Percentiles rank a stretch among this genome's conserved stretches.
Evolutionary conservation across 1,284 basidiomycete species (phyloP).

Genomic region (Megacollybia platyphylla): DNA sequence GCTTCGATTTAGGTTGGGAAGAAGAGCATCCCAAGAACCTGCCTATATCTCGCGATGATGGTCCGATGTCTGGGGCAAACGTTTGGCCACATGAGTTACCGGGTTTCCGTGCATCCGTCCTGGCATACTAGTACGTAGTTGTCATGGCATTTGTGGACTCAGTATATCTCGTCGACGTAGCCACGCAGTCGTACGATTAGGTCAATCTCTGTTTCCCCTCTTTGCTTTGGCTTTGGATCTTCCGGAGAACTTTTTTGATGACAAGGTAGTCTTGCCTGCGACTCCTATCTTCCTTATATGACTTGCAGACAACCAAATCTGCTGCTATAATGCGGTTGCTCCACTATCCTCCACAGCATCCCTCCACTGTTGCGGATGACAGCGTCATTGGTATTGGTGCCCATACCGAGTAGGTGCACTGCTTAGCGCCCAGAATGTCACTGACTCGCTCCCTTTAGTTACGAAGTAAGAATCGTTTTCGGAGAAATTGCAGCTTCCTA

Average conservation of each 20-base stretch:
- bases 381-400: conserved; percentile 73
- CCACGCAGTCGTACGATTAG: conserved; percentile 54
- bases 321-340: conserved; percentile 75
- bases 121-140: conserved; percentile 44
- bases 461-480: neutral
- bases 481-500: neutral
- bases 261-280: conserved; percentile 39
- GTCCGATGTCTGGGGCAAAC: conserved; percentile 48
- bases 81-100: conserved; percentile 46
- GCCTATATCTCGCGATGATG: conserved; percentile 7
- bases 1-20: conserved; percentile 74
- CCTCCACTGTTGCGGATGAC: conserved; percentile 34
- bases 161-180: conserved; percentile 20
- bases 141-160: neutral
- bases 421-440: neutral
- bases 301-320: conserved; percentile 37
- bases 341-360: conserved; percentile 70
- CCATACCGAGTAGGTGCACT: conserved; percentile 52
- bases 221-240: conserved; percentile 78
- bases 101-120: conserved; percentile 34
- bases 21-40: conserved; percentile 13
- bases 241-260: conserved; percentile 67
- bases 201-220: conserved; percentile 64
- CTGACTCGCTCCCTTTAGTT: too few relatives aligned
- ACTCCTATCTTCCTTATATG: neutral